A percentile compares a stretch with the other conserved stretches of the same genome.
phyloP scores from a whole-genome alignment of 768 basidiomycete genomes.

The Boletus insuetus region DNA sequence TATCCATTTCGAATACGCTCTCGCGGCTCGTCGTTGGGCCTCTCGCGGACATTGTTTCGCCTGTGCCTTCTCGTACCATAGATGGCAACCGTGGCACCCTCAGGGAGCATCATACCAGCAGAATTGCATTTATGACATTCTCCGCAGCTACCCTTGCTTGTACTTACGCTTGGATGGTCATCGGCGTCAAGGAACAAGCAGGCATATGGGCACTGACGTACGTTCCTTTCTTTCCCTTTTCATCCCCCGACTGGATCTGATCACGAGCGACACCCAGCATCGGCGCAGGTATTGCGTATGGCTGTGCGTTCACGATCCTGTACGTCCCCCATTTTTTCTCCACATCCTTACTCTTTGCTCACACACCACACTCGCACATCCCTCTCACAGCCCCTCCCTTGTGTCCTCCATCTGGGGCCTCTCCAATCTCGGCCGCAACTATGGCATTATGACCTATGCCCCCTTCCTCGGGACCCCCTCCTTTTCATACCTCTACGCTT shows the following conservation, averaged over 20 bases:
- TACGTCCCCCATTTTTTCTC: slow-evolving; percentile 36
- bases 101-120: slow-evolving; percentile 56
- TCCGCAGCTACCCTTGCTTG: slow-evolving; percentile 47
- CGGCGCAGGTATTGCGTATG: slow-evolving; percentile 68
- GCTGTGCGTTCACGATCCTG: slow-evolving; percentile 68
- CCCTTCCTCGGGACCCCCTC: slow-evolving; percentile 72
- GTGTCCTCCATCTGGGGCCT: slow-evolving; percentile 71
- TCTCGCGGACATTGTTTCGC: slow-evolving; percentile 71
- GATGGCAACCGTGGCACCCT: slow-evolving; percentile 27
- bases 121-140: slow-evolving; percentile 56
- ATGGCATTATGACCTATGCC: slow-evolving; percentile 69
- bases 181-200: slow-evolving; percentile 45
- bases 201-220: slow-evolving; percentile 74
- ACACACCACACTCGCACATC: background rate
- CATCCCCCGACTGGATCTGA: background rate
- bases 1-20: slow-evolving; percentile 70
- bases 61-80: slow-evolving; percentile 44
- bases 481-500: slow-evolving; percentile 80
- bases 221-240: slow-evolving; percentile 3
- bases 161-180: slow-evolving; percentile 55
- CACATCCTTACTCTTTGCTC: background rate
- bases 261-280: slow-evolving; percentile 38
- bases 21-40: slow-evolving; percentile 67
- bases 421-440: slow-evolving; percentile 71
- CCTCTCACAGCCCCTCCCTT: slow-evolving; percentile 50